These are phyloP conservation scores for Moricandia moricandioides DNA, from an alignment of 345 rosid species.

Conservation along the genomic window DNA sequence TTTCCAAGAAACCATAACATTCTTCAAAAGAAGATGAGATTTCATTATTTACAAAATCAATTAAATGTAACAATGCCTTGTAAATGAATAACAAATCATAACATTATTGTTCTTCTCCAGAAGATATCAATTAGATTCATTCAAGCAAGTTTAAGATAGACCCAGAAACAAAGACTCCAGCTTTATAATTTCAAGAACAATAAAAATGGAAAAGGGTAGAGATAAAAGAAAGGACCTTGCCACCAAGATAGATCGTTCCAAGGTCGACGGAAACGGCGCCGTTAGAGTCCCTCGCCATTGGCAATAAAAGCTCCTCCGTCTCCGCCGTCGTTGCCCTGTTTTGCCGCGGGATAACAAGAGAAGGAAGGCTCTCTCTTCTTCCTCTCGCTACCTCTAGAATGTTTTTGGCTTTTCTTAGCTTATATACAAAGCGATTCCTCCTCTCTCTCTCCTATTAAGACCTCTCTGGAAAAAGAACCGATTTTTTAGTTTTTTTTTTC, in stretches of 20 bases:
- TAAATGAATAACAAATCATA: neutral
- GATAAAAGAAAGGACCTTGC: constrained; percentile 52
- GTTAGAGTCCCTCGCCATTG: constrained; percentile 57
- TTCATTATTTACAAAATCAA: neutral
- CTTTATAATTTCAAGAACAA: constrained; percentile 6
- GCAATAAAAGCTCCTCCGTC: constrained; percentile 41
- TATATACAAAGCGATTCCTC: constrained; percentile 36
- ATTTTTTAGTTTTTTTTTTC: neutral
- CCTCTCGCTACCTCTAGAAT: constrained; percentile 24
- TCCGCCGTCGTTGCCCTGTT: constrained; percentile 23
- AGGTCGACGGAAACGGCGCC: constrained; percentile 60
- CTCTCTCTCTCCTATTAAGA: constrained; percentile 28
- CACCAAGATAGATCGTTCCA: constrained; percentile 86
- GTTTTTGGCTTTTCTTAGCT: constrained; percentile 31
- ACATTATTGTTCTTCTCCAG: neutral
- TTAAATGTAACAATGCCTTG: constrained; percentile 24
- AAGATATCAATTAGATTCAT: neutral
- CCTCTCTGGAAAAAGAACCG: constrained; percentile 33
- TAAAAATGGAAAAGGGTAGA: neutral
- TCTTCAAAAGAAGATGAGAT: neutral
- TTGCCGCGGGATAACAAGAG: neutral
- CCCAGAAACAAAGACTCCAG: neutral
- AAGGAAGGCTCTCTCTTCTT: constrained; percentile 11
- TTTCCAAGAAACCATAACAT: neutral
- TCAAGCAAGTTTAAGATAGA: constrained; percentile 14